Conservation (phyloP, 257 asterid species). For the Solanum piurae region DNA sequence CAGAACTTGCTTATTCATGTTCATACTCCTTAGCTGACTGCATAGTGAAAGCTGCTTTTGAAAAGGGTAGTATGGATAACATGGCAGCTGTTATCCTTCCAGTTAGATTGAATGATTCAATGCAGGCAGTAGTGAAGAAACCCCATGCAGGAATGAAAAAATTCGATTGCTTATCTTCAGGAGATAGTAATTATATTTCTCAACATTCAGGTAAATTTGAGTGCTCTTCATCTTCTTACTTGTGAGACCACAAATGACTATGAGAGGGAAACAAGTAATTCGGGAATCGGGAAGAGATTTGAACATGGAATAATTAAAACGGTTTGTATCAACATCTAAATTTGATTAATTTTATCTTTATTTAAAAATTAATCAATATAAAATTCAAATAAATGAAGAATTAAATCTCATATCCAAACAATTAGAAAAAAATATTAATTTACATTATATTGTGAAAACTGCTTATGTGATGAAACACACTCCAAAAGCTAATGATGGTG, state of each 20-base stretch:
- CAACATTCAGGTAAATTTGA: conserved; percentile 37
- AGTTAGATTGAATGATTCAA: conserved; percentile 25
- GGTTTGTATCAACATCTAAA: background rate
- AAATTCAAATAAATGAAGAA: background rate
- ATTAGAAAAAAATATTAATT: background rate
- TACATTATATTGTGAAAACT: background rate
- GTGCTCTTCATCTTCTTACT: conserved; percentile 5
- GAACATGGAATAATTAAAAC: background rate
- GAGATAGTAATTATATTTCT: conserved; percentile 32
- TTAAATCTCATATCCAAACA: background rate
- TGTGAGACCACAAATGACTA: background rate
- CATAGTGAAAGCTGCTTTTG: conserved; percentile 68
- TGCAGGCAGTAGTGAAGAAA: conserved; percentile 17
- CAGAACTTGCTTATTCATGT: conserved; percentile 43
- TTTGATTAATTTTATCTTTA: background rate
- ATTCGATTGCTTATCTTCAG: conserved; percentile 34
- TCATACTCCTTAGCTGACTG: conserved; percentile 72
- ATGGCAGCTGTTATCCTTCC: conserved; percentile 78
- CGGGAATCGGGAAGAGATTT: background rate
- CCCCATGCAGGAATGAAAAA: conserved; percentile 21
- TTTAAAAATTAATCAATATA: background rate
- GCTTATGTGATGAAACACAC: background rate
- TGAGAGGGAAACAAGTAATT: background rate
- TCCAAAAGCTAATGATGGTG: background rate
- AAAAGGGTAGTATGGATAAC: conserved; percentile 84